Evolutionary conservation across 805 yeast species (phyloP).

Genomic region (Cyberlindnera xishuangbannaensis): DNA sequence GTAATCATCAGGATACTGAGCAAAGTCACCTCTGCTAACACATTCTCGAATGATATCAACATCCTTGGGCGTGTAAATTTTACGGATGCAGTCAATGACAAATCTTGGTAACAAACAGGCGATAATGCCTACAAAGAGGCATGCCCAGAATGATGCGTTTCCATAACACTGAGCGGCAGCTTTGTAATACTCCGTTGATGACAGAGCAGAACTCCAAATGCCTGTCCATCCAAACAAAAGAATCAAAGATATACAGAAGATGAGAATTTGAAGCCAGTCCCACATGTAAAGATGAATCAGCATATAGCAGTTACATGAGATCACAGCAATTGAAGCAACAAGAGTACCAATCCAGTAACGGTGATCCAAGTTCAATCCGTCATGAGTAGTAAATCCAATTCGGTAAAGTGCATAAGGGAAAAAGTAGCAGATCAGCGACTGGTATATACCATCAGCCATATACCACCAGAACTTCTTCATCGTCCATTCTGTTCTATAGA

Average conservation of each 20-base stretch:
- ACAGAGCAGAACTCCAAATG: constrained; percentile 56
- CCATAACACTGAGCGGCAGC: constrained; percentile 63
- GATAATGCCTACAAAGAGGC: constrained; percentile 56
- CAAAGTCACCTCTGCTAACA: constrained; percentile 59
- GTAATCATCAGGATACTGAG: constrained; percentile 56
- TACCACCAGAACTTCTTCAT: constrained; percentile 64
- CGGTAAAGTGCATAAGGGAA: constrained; percentile 59
- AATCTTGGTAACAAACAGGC: constrained; percentile 66
- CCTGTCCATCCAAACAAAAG: constrained; percentile 75
- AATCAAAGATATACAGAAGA: constrained; percentile 52
- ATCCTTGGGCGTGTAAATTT: constrained; percentile 55
- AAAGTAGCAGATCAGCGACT: constrained; percentile 63
- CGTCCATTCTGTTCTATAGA: constrained; percentile 65
- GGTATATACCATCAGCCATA: constrained; percentile 74
- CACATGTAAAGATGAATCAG: constrained; percentile 67
- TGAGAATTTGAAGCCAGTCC: constrained; percentile 68
- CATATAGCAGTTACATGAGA: constrained; percentile 62
- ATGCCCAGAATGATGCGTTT: constrained; percentile 59
- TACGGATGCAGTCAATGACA: constrained; percentile 48
- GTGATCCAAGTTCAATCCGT: constrained; percentile 61
- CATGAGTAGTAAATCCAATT: constrained; percentile 39
- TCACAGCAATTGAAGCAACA: constrained; percentile 61
- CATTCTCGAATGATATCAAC: constrained; percentile 71
- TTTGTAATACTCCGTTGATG: constrained; percentile 57
- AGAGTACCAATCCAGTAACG: constrained; percentile 66